phyloP scores from a whole-genome alignment of 805 yeast species.

The Scheffersomyces stipitis region DNA sequence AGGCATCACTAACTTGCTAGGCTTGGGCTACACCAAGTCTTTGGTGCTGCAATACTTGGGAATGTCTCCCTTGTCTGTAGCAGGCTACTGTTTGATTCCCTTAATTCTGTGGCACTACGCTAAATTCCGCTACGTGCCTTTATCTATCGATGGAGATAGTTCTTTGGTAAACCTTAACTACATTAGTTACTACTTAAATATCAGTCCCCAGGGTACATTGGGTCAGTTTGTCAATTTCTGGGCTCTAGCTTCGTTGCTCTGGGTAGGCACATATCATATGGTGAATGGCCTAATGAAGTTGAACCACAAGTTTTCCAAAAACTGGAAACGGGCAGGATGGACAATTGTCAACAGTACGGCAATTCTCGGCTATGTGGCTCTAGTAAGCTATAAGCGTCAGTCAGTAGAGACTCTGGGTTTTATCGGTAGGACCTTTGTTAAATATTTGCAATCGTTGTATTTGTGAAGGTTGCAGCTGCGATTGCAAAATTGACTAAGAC shows the following conservation, averaged over 20 bases:
- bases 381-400: constrained; percentile 23
- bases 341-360: constrained; percentile 35
- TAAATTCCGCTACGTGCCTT: constrained; percentile 51
- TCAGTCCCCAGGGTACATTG: constrained; percentile 11
- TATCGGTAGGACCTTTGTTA: constrained; percentile 27
- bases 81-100: constrained; percentile 57
- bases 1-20: constrained; percentile 56
- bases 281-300: constrained; percentile 54
- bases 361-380: constrained; percentile 35
- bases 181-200: constrained; percentile 35
- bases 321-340: constrained; percentile 47
- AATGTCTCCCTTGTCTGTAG: constrained; percentile 53
- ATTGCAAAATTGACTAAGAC: constrained; percentile 1
- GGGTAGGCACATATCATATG: constrained; percentile 51
- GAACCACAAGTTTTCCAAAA: constrained; percentile 36
- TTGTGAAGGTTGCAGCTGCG: constrained; percentile 8
- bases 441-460: constrained; percentile 20
- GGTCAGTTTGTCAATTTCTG: constrained; percentile 28
- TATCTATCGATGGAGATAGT: constrained; percentile 63
- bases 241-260: constrained; percentile 33
- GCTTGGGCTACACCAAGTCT: constrained; percentile 53
- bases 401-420: constrained; percentile 24
- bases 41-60: constrained; percentile 35
- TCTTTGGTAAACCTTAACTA: constrained; percentile 53
- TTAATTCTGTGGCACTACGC: constrained; percentile 46